phyloP scores from a whole-genome alignment of 495 filamentous ascomycete genomes.

The Neurospora tetrasperma region DNA sequence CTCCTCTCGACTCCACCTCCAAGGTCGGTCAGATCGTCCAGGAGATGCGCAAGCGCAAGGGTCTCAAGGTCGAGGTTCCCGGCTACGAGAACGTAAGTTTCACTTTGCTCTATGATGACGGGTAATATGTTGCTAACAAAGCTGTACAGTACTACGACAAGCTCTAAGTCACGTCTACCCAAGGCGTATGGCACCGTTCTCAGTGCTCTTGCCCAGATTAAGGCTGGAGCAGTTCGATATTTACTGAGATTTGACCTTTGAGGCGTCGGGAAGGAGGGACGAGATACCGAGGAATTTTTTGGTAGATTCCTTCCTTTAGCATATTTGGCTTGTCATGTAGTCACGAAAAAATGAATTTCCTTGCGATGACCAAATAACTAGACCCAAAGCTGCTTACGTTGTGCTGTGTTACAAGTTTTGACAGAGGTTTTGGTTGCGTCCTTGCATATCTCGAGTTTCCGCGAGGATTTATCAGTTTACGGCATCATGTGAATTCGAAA shows the following conservation, averaged over 20 bases:
- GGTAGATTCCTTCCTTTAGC: constrained; percentile 1
- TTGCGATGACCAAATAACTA: not conserved
- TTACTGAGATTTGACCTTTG: constrained; percentile 6
- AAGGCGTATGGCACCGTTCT: constrained; percentile 29
- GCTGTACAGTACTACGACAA: constrained; percentile 89
- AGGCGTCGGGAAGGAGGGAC: constrained; percentile 1
- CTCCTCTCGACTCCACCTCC: constrained; percentile 72
- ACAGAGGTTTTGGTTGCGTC: not conserved
- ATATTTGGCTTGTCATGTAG: constrained; percentile 1
- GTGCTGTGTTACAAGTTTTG: not conserved
- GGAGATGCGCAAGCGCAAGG: constrained; percentile 97
- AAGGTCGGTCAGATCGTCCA: constrained; percentile 79
- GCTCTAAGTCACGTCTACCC: constrained; percentile 55
- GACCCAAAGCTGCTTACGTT: not conserved
- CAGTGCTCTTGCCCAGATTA: constrained; percentile 24
- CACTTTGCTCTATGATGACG: not conserved
- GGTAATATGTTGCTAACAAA: constrained; percentile 40
- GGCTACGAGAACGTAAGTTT: constrained; percentile 84
- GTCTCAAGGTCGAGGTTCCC: constrained; percentile 90
- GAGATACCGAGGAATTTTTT: constrained; percentile 1
- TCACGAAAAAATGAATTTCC: constrained; percentile 1
- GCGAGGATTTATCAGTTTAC: not conserved
- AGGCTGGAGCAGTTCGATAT: constrained; percentile 3
- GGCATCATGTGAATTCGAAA: not conserved
- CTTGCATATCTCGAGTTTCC: not conserved